Evolutionary conservation across 2,329 filamentous ascomycete species (phyloP).

Genomic region (Apiospora hydei): DNA sequence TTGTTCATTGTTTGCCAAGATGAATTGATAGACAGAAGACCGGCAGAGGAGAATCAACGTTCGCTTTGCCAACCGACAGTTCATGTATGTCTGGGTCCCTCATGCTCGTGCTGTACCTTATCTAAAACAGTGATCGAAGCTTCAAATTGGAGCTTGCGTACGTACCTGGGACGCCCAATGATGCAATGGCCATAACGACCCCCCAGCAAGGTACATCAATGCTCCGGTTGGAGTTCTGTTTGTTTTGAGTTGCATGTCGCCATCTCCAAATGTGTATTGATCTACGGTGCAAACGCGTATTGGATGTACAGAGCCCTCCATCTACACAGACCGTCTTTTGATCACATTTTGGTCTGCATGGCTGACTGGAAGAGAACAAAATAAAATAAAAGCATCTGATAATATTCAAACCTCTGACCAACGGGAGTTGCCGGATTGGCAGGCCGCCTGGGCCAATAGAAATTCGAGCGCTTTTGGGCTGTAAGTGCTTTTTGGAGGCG

Average conservation of each 20-base stretch:
- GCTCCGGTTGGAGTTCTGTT: neutral
- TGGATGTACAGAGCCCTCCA: too few relatives aligned
- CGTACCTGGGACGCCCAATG: conserved; percentile 5
- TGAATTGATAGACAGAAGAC: neutral
- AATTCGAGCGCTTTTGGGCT: neutral
- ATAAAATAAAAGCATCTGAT: neutral
- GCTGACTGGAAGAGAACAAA: neutral
- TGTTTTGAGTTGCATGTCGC: neutral
- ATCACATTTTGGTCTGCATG: neutral
- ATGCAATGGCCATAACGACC: neutral
- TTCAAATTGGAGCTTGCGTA: neutral
- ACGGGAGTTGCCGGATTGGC: neutral
- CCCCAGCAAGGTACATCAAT: neutral
- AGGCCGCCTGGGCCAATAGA: neutral
- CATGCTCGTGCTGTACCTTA: neutral
- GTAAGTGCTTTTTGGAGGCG: neutral
- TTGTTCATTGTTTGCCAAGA: neutral
- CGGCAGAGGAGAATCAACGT: neutral
- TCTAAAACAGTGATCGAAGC: conserved; percentile 9
- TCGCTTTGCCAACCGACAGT: neutral
- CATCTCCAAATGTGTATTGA: neutral
- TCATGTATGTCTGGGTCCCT: neutral
- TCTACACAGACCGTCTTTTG: neutral
- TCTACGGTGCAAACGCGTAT: neutral
- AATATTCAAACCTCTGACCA: neutral